Conservation (phyloP, 306 rosid genomes). For the Quercus rubra region DNA sequence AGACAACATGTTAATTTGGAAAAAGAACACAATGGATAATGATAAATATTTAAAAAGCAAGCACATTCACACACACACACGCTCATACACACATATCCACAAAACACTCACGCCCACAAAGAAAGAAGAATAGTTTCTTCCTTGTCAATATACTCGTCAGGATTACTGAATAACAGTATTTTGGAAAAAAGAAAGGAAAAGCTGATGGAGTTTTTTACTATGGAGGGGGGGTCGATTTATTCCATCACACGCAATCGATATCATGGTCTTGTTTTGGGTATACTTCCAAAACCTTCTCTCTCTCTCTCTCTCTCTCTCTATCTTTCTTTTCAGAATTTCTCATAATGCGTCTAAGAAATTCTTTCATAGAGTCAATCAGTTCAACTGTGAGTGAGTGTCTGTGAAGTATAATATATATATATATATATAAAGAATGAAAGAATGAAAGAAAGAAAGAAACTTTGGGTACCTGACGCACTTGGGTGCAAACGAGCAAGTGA, state of each 20-base stretch:
- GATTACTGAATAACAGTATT: conserved; percentile 50
- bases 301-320: neutral
- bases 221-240: conserved; percentile 21
- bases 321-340: conserved; percentile 34
- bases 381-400: conserved; percentile 20
- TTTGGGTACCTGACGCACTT: conserved; percentile 43
- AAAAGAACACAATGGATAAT: neutral
- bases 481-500: conserved; percentile 56
- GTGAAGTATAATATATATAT: neutral
- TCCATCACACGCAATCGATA: conserved; percentile 60
- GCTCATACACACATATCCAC: conserved; percentile 27
- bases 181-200: conserved; percentile 22
- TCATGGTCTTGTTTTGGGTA: conserved; percentile 17
- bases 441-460: no score
- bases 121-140: conserved; percentile 32
- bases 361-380: conserved; percentile 30
- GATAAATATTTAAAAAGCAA: neutral
- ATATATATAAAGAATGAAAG: no score
- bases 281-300: conserved; percentile 37
- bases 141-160: conserved; percentile 50
- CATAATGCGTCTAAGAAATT: conserved; percentile 13
- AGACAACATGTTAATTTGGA: neutral
- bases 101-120: conserved; percentile 13
- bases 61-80: neutral
- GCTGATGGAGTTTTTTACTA: conserved; percentile 20